Evolutionary conservation across 2,329 filamentous ascomycete genomes (phyloP).

Genomic region (Zasmidium angulare): DNA sequence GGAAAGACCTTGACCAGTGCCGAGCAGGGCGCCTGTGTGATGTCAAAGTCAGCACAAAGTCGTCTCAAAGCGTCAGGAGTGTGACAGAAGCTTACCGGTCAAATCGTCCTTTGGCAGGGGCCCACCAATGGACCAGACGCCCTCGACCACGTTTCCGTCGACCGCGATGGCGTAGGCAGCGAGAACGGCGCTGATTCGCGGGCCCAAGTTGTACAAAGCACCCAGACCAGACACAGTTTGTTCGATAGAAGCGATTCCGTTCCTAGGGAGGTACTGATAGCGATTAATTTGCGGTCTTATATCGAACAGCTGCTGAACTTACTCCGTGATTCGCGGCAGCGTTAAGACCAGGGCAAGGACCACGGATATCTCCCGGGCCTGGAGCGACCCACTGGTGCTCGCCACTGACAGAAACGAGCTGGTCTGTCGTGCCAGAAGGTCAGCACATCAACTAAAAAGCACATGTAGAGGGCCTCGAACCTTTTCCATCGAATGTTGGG

Average conservation of each 20-base stretch:
- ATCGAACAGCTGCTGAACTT: too few relatives aligned
- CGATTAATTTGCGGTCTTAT: too few relatives aligned
- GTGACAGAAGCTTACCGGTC: neutral
- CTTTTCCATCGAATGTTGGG: constrained; percentile 19
- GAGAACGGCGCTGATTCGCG: constrained; percentile 30
- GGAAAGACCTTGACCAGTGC: constrained; percentile 26
- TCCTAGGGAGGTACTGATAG: constrained; percentile 30
- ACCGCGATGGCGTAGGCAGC: constrained; percentile 35
- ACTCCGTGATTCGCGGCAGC: constrained; percentile 22
- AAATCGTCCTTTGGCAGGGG: constrained; percentile 11
- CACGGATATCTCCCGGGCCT: constrained; percentile 17
- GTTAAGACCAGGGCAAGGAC: constrained; percentile 15
- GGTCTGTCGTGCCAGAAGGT: constrained; percentile 9
- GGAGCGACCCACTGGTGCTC: constrained; percentile 19
- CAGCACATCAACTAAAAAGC: neutral
- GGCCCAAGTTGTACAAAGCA: constrained; percentile 28
- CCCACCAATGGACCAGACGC: constrained; percentile 35
- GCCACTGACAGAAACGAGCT: constrained; percentile 18
- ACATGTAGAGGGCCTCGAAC: neutral
- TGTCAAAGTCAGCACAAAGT: too few relatives aligned
- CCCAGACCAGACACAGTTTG: constrained; percentile 29
- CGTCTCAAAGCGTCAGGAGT: too few relatives aligned
- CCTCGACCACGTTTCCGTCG: constrained; percentile 27
- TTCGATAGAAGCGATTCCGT: constrained; percentile 33
- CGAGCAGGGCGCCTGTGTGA: constrained; percentile 15